Evolutionary conservation across 768 basidiomycete species (phyloP), one percentile per base, ranked within the genome.

Genomic region (Collybia mongolica): DNA sequence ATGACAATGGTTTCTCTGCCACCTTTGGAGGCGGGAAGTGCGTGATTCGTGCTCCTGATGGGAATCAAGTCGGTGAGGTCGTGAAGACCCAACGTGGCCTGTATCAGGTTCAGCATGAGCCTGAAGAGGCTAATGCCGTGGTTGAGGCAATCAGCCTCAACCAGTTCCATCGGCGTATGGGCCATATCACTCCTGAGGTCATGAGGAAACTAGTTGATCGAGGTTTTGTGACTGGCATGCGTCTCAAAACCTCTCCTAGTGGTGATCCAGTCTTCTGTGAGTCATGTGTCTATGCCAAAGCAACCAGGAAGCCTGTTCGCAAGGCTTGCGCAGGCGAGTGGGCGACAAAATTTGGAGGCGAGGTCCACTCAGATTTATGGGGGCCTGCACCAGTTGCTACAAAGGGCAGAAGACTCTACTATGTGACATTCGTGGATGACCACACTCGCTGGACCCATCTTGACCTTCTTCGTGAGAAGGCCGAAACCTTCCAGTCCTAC

Each of bases 211-310:
- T 67, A 23, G 54, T 56, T 65, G 6, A 26, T 36, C 15, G 56
- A 4, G 55, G n/a, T n/a, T n/a, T n/a, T n/a, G n/a, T n/a, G n/a
- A n/a, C n/a, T n/a, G n/a, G n/a, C n/a, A n/a, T n/a, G n/a, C n/a
- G n/a, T n/a, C n/a, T n/a, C n/a, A n/a, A n/a, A n/a, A n/a, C n/a
- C n/a, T n/a, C n/a, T n/a, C n/a, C n/a, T n/a, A n/a, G n/a, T n/a
- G n/a, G 39, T 0, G 49, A 62, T 5, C 48, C 60, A 6, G 57
- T 63, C 41, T 63, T 65, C 19, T 81, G 79, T 52, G 63, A 75
- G 14, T 69, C 72, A 0, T 81, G 79, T 41, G 56, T 72, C 1
- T 72, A 72, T 47, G 76, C 66, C 1, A 81, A 79, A 53, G 61
- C 64, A 0, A 74, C 59, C 0, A 46, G 63, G 0, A 69, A 71